A percentile compares a stretch with the other conserved stretches of the same genome.
Evolutionary conservation across 2,329 filamentous ascomycete species (phyloP).

Genomic region (Alternaria sp.): DNA sequence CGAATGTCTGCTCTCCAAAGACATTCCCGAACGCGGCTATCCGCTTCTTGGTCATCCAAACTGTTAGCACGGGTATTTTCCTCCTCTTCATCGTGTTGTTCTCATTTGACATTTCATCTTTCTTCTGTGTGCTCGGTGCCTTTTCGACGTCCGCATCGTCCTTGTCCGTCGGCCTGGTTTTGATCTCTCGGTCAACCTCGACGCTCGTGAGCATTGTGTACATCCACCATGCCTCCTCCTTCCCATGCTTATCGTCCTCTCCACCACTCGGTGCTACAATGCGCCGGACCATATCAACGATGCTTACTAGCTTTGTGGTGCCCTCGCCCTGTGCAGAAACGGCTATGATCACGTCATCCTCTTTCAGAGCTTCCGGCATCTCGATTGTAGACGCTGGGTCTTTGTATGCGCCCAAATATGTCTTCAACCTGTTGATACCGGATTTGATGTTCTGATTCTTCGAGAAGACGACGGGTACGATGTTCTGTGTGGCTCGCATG

Average conservation of each 20-base stretch:
- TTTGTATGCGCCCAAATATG: constrained; percentile 12
- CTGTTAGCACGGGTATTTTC: constrained; percentile 24
- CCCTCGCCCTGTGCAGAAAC: constrained; percentile 30
- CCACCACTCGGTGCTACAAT: constrained; percentile 10
- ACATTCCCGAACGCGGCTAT: constrained; percentile 20
- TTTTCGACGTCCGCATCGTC: not conserved
- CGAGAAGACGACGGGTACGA: constrained; percentile 23
- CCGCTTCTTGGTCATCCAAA: constrained; percentile 27
- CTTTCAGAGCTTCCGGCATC: constrained; percentile 9
- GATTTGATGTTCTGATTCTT: constrained; percentile 30
- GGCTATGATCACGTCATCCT: constrained; percentile 15
- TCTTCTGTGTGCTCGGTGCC: not conserved
- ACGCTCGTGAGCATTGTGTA: constrained; percentile 26
- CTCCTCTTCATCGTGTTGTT: constrained; percentile 4
- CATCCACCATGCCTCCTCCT: constrained; percentile 20
- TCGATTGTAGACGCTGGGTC: constrained; percentile 12
- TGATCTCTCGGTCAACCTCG: constrained; percentile 5
- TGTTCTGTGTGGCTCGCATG: constrained; percentile 5
- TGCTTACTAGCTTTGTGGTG: constrained; percentile 26
- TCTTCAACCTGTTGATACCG: constrained; percentile 21
- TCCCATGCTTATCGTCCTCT: not conserved
- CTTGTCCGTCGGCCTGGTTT: not conserved
- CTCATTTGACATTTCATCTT: constrained; percentile 4
- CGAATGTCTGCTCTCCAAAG: constrained; percentile 27
- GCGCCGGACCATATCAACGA: constrained; percentile 26